Conservation (phyloP, 1,139 yeast genomes). For the Suhomyces bolitotheri region DNA sequence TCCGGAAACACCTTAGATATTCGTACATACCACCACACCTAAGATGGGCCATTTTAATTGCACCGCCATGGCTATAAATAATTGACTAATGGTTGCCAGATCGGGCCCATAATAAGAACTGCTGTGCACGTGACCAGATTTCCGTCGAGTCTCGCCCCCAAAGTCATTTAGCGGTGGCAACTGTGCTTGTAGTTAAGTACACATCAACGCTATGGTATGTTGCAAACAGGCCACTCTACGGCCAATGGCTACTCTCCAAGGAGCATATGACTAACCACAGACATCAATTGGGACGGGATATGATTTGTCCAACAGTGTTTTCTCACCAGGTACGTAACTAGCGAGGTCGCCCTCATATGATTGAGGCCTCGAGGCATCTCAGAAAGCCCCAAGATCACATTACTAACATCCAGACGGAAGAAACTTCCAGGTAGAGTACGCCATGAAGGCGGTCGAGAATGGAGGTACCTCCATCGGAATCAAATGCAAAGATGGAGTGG, state of each 20-base stretch:
- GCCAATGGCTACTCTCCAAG: slow-evolving; percentile 1
- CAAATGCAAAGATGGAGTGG: slow-evolving; percentile 88
- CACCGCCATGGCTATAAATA: slow-evolving; percentile 46
- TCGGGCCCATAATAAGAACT: no score
- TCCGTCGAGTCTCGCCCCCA: neutral
- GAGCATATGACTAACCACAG: slow-evolving; percentile 28
- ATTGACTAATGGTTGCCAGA: no score
- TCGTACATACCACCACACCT: slow-evolving; percentile 54
- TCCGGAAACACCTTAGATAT: no score
- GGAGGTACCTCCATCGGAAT: slow-evolving; percentile 96
- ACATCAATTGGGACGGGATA: slow-evolving; percentile 97
- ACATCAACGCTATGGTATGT: slow-evolving; percentile 15
- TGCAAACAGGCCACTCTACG: neutral
- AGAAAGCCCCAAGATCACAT: neutral
- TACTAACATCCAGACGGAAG: slow-evolving; percentile 74
- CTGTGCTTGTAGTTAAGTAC: neutral
- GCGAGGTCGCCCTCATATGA: neutral
- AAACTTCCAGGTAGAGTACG: slow-evolving; percentile 98
- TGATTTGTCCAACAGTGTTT: slow-evolving; percentile 92
- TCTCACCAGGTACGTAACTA: slow-evolving; percentile 45
- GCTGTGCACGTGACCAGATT: neutral
- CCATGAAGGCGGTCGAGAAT: slow-evolving; percentile 95
- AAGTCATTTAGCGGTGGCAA: neutral
- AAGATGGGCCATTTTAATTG: slow-evolving; percentile 58
- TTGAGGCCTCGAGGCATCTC: neutral